Evolutionary conservation across 2,329 filamentous ascomycete genomes (phyloP), one percentile per base, ranked within the genome.

Genomic region (Penicillium psychrosexuale): DNA sequence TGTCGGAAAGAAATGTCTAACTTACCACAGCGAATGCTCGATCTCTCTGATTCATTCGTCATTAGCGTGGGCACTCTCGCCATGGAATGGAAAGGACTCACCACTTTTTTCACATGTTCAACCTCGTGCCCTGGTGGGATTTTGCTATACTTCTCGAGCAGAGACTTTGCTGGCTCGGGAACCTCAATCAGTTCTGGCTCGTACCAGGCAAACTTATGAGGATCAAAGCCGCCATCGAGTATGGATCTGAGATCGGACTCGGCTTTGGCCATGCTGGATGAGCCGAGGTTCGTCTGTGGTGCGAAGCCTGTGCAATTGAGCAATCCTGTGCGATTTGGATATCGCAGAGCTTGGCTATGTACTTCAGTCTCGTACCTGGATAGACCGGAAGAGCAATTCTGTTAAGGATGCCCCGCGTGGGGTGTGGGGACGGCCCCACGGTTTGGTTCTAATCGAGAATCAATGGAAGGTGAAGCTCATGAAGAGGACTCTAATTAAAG

Each of bases 1-100:
- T 24, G 1, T 45, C 3, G 17, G 8, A 9, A 13, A 36, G 6
- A 22, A 12, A 39, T 2, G n/a, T 31, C 1, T 13, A 50, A 50
- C 61, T 53, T 40, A 64, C 61, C 8, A 64, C 48, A 15, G 58
- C 53, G 15, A 59, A 63, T 13, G 61, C 62, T 11, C 57, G 57
- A 19, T 64, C 61, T 50, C 62, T 52, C 62, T 64, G n/a, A 2
- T 17, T 9, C 15, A 39, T n/a, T 47, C 27, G 1, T 11, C 6
- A 15, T 37, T 8, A 36, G 8, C 5, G n/a, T 27, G 4, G 15
- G 36, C 4, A 7, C 15, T 17, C 8, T 8, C 5, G 5, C 8
- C 9, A n/a, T 33, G 3, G 6, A 15, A 24, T 46, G 17, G 13
- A 13, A 12, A 46, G n/a, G 12, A 45, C 61, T 55, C 15, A 64